Evolutionary conservation across 179 eudicot species (phyloP), one percentile per base, ranked within the genome.

Genomic region (Nepenthes alata): DNA sequence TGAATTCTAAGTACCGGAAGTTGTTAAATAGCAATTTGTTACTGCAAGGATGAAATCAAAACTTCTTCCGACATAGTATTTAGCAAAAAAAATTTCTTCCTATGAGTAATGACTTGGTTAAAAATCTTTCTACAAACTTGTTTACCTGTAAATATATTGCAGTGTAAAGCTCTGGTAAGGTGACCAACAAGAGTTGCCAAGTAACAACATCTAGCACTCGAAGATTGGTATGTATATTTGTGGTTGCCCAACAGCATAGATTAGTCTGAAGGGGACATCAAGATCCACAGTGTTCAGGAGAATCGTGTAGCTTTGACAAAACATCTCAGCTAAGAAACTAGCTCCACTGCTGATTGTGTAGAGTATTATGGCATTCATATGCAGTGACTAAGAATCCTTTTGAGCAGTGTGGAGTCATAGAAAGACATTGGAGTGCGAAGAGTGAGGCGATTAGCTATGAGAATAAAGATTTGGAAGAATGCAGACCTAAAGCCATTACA

Each of bases 121-220:
- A 25, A 25, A 25, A 25, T 25, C 5, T 35, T 55, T 35, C 11
- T 37, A 16, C 47, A 44, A 9, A 44, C 7, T 44, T 58, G 52
- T 9, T 58, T 75, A 86, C 96, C 90, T 88, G 96, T 63, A 88
- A 57, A 44, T 73, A 74, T 55, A 80, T 67, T 36, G 89, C 83
- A 53, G 81, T 41, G 59, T 69, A 81, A 6, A 83, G 50, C 74
- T 86, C 75, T 6, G 88, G 96, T 64, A 89, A 41, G 15, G 85
- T 72, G 59, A 84, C 83, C 61, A 89, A 75, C 63, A 89, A 73
- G 60, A 86, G 91, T 77, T 77, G 91, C 96, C 95, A 89, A 47
- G 85, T 82, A 44, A 86, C 67, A 53, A 75, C 78, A 35, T 85
- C 85, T 61, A 89, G 44, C 56, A 86, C 95, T 13, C 63, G 73